Base-by-base conservation (phyloP, 2,329 filamentous ascomycete genomes). In the Phialocephala sp. region DNA sequence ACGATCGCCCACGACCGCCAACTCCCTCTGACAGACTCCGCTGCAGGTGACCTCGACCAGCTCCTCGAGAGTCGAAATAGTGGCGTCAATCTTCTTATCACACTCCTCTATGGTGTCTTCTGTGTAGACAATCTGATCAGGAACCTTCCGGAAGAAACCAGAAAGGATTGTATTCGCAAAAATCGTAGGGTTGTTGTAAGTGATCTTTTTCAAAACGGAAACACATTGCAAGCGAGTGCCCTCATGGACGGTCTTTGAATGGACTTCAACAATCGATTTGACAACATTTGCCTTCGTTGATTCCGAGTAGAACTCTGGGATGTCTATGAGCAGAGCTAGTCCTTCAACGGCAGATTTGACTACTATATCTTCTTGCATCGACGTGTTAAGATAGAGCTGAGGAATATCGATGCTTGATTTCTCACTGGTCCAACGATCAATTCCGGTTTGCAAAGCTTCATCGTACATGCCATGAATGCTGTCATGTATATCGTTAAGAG, bases 161-260 rank as follows among this genome's bases (percentile, higher is more conserved):
- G 69, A 60, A 1, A 76, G 60, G 0, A 71, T 74, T 14, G 71
- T 68, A 8, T 72, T 65, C 35, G 57, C 47, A 57, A 74, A 75
- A 6, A 67, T 60, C 2, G 62, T 57, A 2, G 71, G 68, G 52
- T 76, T 65, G 18, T 56, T 62, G 8, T 66, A 54, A 8, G 72
- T 71, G 22, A 76, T 71, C 8, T 69, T 59, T 43, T 68, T 63
- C 9, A 77, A 60, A 1, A 72, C 72, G 14, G 55, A 22, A 14
- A 75, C 59, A 8, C 70, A 68, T 24, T 71, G 62, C 6, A 61
- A 24, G 8, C 68, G 67, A 62, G 74, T 66, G 4, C 50, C 47
- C 24, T 66, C 60, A 39, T 66, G 56, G n/a, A 47, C 36, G 12
- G 45, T 12, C 15, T 52, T 65, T 22, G 72, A 52, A 5, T 68